Evolutionary conservation across 169 alveolate species (phyloP), one percentile per base, ranked within the genome.

Genomic region (Eimeria acervulina): DNA sequence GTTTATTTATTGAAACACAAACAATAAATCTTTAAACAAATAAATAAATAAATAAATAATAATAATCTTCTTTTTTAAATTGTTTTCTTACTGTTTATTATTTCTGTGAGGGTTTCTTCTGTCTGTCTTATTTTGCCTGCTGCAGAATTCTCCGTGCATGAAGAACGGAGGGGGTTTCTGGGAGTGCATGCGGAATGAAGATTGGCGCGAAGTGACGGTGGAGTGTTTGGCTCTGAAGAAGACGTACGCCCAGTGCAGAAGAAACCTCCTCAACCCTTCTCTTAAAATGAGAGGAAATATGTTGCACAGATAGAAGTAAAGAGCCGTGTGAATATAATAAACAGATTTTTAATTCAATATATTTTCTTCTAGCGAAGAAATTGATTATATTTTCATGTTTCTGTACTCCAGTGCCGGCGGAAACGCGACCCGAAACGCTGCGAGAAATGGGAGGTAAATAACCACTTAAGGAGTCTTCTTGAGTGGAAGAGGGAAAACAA

Each of bases 1-100:
- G 98, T 70, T 97, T 99, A 1, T 96, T 98, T 74, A 98, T 99
- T 93, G 94, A 99, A 47, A 97, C 98, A 97, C 98, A 97, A 99
- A 99, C 97, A 99, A 99, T 38, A 28, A 99, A 99, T 88, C 97
- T 99, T 7, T 47, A 7, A 47, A 47, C 12, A 7, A 47, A 47
- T 7, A 47, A 12, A 12, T 47, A 47, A 7, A 7, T 47, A 7
- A 95, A 96, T 98, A 63, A 99, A 98, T 51, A 98, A 63, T 63
- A 63, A 23, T 28, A 63, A 26, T 63, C 55, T 47, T 47, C 5
- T 47, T 47, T 47, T 47, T 7, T 47, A 47, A 47, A 12, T 5
- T 47, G 55, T 47, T 47, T 47, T 47, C 12, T 47, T 47, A 47
- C 55, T 47, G 55, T 47, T 47, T 47, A 7, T 47, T 47, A 7